Evolutionary conservation across 257 asterid species (phyloP).

Genomic region (Fraxinus excelsior): DNA sequence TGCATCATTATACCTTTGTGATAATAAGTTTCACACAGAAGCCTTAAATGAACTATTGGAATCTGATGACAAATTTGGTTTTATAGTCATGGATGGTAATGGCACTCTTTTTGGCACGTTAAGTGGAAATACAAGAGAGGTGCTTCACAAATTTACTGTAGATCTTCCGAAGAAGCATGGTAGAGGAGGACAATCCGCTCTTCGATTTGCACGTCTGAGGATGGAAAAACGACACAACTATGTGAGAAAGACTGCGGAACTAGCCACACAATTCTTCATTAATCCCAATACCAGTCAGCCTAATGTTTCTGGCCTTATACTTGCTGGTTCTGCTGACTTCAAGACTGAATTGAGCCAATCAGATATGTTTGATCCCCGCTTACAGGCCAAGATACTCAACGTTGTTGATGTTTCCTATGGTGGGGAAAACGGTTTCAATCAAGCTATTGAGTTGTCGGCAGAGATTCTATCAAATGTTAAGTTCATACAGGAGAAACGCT

Average conservation of each 20-base stretch:
- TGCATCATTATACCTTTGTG: constrained; percentile 40
- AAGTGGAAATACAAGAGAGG: constrained; percentile 38
- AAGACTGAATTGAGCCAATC: constrained; percentile 42
- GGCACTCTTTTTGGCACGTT: constrained; percentile 42
- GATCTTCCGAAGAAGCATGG: constrained; percentile 44
- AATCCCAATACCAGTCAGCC: constrained; percentile 40
- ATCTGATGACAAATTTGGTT: constrained; percentile 28
- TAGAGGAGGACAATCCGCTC: constrained; percentile 41
- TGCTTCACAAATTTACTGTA: constrained; percentile 40
- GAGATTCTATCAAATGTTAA: constrained; percentile 41
- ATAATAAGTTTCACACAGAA: constrained; percentile 41
- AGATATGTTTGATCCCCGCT: constrained; percentile 39
- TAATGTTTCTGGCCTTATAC: constrained; percentile 41
- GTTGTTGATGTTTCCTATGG: constrained; percentile 45
- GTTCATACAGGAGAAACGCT: constrained; percentile 43
- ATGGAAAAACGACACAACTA: constrained; percentile 44
- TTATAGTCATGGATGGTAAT: constrained; percentile 42
- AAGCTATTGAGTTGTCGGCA: constrained; percentile 41
- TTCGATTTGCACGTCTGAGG: constrained; percentile 42
- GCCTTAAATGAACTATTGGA: constrained; percentile 36
- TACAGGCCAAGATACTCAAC: constrained; percentile 41
- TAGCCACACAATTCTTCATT: constrained; percentile 41
- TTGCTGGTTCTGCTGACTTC: constrained; percentile 44
- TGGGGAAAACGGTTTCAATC: constrained; percentile 42
- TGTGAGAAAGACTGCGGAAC: constrained; percentile 42